Percentiles rank a stretch among this genome's conserved stretches.
Evolutionary conservation across 768 basidiomycete species (phyloP).

Genomic region (Mycena kentingensis): DNA sequence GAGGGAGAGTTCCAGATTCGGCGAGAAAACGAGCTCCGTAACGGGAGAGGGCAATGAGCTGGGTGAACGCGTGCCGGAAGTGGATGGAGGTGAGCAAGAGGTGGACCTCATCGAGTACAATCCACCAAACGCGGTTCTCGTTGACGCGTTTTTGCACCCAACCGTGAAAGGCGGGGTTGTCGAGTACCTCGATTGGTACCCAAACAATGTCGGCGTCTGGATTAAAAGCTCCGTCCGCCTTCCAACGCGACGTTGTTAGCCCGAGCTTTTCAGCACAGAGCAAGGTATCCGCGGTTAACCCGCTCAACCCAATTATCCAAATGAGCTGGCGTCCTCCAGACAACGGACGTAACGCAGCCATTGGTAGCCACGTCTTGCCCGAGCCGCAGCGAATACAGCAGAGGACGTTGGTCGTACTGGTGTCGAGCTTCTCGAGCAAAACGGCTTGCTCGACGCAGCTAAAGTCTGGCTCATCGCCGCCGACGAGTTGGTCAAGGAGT

Average conservation of each 20-base stretch:
- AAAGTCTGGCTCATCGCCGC: not conserved
- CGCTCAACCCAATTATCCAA: too few relatives aligned
- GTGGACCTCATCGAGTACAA: not conserved
- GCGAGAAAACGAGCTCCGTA: not conserved
- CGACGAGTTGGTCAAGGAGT: not conserved
- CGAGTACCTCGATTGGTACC: not conserved
- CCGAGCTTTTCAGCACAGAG: not conserved
- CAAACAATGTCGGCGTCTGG: not conserved
- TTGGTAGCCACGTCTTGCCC: not conserved
- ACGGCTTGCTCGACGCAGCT: not conserved
- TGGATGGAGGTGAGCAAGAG: not conserved
- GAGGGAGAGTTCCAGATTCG: not conserved
- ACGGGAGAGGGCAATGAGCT: not conserved
- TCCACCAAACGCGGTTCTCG: not conserved
- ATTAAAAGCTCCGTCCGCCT: not conserved
- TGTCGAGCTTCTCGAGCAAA: not conserved
- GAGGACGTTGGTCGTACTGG: not conserved
- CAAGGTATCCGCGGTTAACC: too few relatives aligned
- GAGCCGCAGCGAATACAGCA: not conserved
- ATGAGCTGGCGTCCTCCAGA: not conserved
- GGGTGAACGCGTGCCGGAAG: not conserved
- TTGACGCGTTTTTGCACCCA: not conserved
- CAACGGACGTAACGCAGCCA: not conserved
- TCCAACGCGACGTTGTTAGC: not conserved
- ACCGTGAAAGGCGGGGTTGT: not conserved